phyloP scores from a whole-genome alignment of 352 stramenopile genomes.

The Pythium sukuiense region DNA sequence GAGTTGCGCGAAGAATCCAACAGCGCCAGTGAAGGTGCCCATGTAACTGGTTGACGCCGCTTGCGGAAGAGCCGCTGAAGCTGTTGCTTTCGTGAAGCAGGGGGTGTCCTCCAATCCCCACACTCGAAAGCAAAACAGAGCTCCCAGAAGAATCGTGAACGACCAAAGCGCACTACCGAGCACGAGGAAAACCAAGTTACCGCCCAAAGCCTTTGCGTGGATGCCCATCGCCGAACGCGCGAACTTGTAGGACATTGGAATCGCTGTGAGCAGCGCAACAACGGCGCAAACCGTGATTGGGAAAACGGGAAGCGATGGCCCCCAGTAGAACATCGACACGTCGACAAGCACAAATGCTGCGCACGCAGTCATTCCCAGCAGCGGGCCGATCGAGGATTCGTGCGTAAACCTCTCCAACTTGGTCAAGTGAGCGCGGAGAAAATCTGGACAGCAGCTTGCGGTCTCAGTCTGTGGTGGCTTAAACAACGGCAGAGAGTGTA shows the following conservation, averaged over 20 bases:
- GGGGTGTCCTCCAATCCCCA: conserved; percentile 31
- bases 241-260: conserved; percentile 53
- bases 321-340: conserved; percentile 42
- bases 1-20: conserved; percentile 48
- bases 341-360: conserved; percentile 53
- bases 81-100: neutral
- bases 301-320: conserved; percentile 45
- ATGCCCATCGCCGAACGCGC: conserved; percentile 29
- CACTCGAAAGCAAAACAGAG: conserved; percentile 47
- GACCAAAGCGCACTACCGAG: conserved; percentile 56
- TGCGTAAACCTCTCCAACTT: conserved; percentile 32
- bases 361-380: conserved; percentile 45
- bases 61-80: neutral
- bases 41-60: conserved; percentile 36
- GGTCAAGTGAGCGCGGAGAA: neutral
- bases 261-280: conserved; percentile 49
- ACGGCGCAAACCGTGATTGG: conserved; percentile 48
- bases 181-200: conserved; percentile 54
- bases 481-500: conserved; percentile 46
- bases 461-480: conserved; percentile 14
- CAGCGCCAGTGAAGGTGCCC: conserved; percentile 47
- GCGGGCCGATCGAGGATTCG: conserved; percentile 38
- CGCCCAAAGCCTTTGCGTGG: conserved; percentile 37
- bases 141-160: conserved; percentile 51
- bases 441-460: conserved; percentile 1